Percentiles rank a stretch among this genome's conserved stretches.
phyloP scores from a whole-genome alignment of 2,329 filamentous ascomycete species.

The Sporothrix humicola region DNA sequence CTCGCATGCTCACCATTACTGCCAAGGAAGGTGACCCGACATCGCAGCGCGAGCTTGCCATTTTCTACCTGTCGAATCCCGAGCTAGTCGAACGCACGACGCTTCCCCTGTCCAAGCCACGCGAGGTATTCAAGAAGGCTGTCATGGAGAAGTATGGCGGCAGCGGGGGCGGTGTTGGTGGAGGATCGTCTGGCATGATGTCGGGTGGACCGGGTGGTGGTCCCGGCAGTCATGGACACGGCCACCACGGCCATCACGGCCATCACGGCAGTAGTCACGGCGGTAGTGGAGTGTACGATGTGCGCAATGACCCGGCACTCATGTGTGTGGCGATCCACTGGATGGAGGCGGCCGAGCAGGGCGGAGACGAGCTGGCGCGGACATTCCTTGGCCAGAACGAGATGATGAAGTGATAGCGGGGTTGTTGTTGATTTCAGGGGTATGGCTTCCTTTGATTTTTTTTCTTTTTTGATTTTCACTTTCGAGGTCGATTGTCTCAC shows the following conservation, averaged over 20 bases:
- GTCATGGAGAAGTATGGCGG: slow-evolving; percentile 71
- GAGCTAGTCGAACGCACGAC: slow-evolving; percentile 82
- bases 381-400: slow-evolving; percentile 73
- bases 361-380: slow-evolving; percentile 84
- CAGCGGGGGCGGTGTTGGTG: slow-evolving; percentile 29
- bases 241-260: neutral
- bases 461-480: neutral
- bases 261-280: slow-evolving; percentile 40
- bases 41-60: slow-evolving; percentile 89
- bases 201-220: neutral
- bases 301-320: slow-evolving; percentile 78
- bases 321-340: slow-evolving; percentile 97
- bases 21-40: slow-evolving; percentile 89
- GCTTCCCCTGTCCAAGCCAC: slow-evolving; percentile 79
- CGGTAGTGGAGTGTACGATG: slow-evolving; percentile 51
- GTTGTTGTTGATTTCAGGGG: neutral
- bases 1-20: slow-evolving; percentile 88
- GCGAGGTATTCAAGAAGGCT: slow-evolving; percentile 88
- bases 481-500: neutral
- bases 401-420: slow-evolving; percentile 24
- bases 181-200: slow-evolving; percentile 39
- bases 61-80: slow-evolving; percentile 91
- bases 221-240: neutral
- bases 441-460: neutral
- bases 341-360: slow-evolving; percentile 88